Conservation (phyloP, 768 basidiomycete species). For the Lactifluus rugatus region DNA sequence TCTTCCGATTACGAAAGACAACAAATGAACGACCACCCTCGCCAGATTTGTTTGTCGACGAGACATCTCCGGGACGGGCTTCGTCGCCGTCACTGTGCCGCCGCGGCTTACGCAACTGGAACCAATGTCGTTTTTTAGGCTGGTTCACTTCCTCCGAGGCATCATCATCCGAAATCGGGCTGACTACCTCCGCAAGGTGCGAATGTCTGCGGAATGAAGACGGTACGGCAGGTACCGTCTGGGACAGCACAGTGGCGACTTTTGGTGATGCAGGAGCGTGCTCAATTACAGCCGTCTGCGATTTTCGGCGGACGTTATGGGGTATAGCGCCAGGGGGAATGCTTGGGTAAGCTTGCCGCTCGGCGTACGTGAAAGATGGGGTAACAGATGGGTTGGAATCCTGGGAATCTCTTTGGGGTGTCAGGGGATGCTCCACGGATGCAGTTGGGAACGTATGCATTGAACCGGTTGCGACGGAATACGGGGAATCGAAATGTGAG, state of each 20-base stretch:
- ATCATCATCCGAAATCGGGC: constrained; percentile 17
- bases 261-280: constrained; percentile 29
- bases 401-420: constrained; percentile 7
- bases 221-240: background rate
- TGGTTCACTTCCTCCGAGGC: background rate
- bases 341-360: constrained; percentile 23
- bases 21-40: constrained; percentile 26
- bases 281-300: constrained; percentile 81
- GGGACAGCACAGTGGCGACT: background rate
- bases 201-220: constrained; percentile 12
- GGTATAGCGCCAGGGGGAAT: constrained; percentile 49
- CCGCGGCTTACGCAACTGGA: constrained; percentile 17
- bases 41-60: background rate
- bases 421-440: constrained; percentile 39
- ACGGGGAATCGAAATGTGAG: constrained; percentile 78
- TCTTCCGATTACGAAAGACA: constrained; percentile 25
- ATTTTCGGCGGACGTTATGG: constrained; percentile 66
- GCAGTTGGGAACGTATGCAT: constrained; percentile 40
- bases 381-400: constrained; percentile 19
- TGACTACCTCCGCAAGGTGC: constrained; percentile 13
- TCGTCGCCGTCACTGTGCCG: constrained; percentile 18
- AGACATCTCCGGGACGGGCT: background rate
- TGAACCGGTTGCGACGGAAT: constrained; percentile 50
- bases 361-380: constrained; percentile 16
- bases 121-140: constrained; percentile 19